These are phyloP conservation scores for Ustilago trichophora DNA, from an alignment of 1,284 basidiomycete species.

Conservation along the genomic window DNA sequence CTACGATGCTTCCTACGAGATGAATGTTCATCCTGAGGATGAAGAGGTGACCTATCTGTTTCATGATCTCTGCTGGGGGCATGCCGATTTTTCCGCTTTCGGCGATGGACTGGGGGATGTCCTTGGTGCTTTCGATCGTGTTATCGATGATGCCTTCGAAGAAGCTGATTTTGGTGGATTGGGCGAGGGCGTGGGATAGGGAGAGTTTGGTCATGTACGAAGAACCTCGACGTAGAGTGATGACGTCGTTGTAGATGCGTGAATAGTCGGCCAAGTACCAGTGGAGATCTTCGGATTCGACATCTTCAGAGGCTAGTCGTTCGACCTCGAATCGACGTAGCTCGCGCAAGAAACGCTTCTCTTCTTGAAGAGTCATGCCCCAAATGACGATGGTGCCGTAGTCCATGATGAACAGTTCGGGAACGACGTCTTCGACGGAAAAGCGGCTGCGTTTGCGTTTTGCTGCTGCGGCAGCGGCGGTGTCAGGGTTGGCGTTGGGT, in stretches of 20 bases:
- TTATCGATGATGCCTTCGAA: conserved; percentile 86
- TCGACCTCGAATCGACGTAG: conserved; percentile 89
- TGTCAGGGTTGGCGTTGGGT: not conserved
- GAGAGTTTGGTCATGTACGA: conserved; percentile 98
- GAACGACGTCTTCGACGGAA: conserved; percentile 49
- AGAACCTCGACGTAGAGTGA: conserved; percentile 90
- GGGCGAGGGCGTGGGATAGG: conserved; percentile 90
- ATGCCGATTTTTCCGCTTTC: conserved; percentile 88
- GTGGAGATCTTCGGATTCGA: conserved; percentile 94
- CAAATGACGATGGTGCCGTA: conserved; percentile 95
- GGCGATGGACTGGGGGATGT: conserved; percentile 90
- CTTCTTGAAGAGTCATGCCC: conserved; percentile 94
- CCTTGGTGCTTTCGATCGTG: conserved; percentile 95
- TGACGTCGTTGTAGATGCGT: conserved; percentile 96
- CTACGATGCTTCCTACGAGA: conserved; percentile 91
- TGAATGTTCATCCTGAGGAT: conserved; percentile 93
- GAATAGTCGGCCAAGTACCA: conserved; percentile 94
- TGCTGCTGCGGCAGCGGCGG: too few species aligned
- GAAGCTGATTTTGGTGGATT: conserved; percentile 86
- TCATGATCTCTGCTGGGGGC: conserved; percentile 84
- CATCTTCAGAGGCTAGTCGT: conserved; percentile 71
- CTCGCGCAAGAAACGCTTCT: conserved; percentile 85
- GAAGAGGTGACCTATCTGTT: conserved; percentile 89
- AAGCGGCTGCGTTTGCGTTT: conserved; percentile 44
- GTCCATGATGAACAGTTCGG: conserved; percentile 79